These are phyloP conservation scores for Tetracentron sinense DNA, from an alignment of 164 flowering plant genomes.

Conservation along the genomic window DNA sequence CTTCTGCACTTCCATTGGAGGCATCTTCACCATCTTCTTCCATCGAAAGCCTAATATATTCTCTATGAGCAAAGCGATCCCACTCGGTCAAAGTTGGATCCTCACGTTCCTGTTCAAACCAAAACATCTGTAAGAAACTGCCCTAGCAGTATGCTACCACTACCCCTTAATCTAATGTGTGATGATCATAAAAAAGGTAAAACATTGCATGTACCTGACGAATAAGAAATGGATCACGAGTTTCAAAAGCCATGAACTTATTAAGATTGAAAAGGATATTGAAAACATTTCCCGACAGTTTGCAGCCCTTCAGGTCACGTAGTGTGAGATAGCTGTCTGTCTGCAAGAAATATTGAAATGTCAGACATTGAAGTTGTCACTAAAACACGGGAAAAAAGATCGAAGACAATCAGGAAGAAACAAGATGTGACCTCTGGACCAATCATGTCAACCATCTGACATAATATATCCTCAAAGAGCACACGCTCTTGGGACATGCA, in stretches of 20 bases:
- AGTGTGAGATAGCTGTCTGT: slow-evolving; percentile 62
- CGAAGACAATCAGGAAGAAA: neutral
- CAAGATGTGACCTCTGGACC: slow-evolving; percentile 72
- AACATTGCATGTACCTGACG: slow-evolving; percentile 80
- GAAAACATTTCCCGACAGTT: slow-evolving; percentile 85
- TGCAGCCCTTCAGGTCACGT: slow-evolving; percentile 73
- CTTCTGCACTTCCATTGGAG: slow-evolving; percentile 95
- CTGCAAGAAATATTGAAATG: slow-evolving; percentile 40
- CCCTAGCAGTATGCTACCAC: too few relatives aligned
- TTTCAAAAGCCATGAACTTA: slow-evolving; percentile 95
- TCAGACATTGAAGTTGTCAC: neutral
- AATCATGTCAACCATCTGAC: slow-evolving; percentile 99
- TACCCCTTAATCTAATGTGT: neutral
- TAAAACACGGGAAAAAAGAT: slow-evolving; percentile 6
- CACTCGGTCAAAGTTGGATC: slow-evolving; percentile 96
- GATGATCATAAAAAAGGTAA: too few relatives aligned
- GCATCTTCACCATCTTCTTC: slow-evolving; percentile 98
- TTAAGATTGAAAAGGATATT: slow-evolving; percentile 94
- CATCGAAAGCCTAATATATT: slow-evolving; percentile 94
- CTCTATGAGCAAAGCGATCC: slow-evolving; percentile 98
- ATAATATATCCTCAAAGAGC: slow-evolving; percentile 88
- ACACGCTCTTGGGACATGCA: slow-evolving; percentile 98
- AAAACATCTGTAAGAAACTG: neutral
- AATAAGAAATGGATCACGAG: slow-evolving; percentile 92
- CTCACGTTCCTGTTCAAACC: slow-evolving; percentile 72